phyloP scores from a whole-genome alignment of 768 basidiomycete species.

The Scleroderma citrinum region DNA sequence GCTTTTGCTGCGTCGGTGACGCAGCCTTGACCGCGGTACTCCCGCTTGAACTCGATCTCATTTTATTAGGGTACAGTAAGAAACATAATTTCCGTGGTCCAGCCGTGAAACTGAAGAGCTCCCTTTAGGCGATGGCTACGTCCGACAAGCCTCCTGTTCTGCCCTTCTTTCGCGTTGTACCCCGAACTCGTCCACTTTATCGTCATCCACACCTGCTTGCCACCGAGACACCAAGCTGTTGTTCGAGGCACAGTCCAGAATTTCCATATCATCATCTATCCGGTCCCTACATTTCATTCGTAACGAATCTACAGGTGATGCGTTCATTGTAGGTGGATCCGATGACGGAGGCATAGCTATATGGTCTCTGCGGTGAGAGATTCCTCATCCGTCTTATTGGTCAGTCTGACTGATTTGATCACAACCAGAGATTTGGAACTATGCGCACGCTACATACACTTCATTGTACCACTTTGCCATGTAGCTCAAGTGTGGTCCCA shows the following conservation, averaged over 20 bases:
- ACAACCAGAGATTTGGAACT: constrained; percentile 52
- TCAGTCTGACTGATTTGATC: no score
- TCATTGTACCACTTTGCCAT: constrained; percentile 55
- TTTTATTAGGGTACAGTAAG: constrained; percentile 65
- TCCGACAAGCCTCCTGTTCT: constrained; percentile 43
- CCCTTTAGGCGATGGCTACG: constrained; percentile 44
- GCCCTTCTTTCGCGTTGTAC: constrained; percentile 22
- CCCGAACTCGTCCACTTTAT: background rate
- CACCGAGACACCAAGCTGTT: constrained; percentile 3
- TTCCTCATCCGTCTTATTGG: background rate
- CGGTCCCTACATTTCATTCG: constrained; percentile 46
- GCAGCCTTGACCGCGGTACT: constrained; percentile 35
- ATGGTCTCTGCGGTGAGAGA: constrained; percentile 60
- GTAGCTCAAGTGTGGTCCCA: constrained; percentile 48
- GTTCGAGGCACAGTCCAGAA: constrained; percentile 38
- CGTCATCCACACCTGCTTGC: background rate
- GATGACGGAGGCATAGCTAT: constrained; percentile 75
- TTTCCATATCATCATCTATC: constrained; percentile 41
- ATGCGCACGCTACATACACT: constrained; percentile 67
- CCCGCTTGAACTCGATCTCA: constrained; percentile 49
- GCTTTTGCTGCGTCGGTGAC: constrained; percentile 1
- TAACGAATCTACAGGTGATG: constrained; percentile 55
- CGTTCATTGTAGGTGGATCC: constrained; percentile 63
- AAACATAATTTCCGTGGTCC: background rate
- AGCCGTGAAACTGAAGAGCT: background rate